Percentiles rank a stretch among this genome's conserved stretches.
phyloP scores from a whole-genome alignment of 495 filamentous ascomycete genomes.

The Penicillium flavigenum region DNA sequence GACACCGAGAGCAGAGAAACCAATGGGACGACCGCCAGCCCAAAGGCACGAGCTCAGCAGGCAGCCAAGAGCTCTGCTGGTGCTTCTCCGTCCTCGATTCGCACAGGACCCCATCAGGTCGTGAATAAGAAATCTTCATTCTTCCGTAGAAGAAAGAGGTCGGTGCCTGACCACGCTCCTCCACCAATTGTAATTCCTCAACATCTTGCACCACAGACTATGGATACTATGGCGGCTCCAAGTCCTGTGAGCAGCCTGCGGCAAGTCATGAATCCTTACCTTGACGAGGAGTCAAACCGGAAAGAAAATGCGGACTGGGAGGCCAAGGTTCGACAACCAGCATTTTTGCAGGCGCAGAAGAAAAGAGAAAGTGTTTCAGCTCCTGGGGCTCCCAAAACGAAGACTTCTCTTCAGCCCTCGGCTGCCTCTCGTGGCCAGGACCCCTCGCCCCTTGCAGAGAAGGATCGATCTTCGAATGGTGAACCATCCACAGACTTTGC shows the following conservation, averaged over 20 bases:
- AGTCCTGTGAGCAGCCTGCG: slow-evolving; percentile 89
- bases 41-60: slow-evolving; percentile 29
- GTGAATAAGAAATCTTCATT: slow-evolving; percentile 93
- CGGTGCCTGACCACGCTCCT: slow-evolving; percentile 57
- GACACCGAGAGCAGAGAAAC: slow-evolving; percentile 32
- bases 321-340: slow-evolving; percentile 20
- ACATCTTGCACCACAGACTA: slow-evolving; percentile 28
- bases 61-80: slow-evolving; percentile 27
- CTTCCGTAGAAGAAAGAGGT: slow-evolving; percentile 91
- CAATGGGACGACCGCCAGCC: slow-evolving; percentile 18
- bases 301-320: slow-evolving; percentile 28
- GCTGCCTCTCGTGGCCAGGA: slow-evolving; percentile 33
- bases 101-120: slow-evolving; percentile 49
- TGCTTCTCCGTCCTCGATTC: slow-evolving; percentile 37
- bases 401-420: slow-evolving; percentile 31
- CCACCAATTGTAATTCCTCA: slow-evolving; percentile 49
- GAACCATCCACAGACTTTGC: slow-evolving; percentile 23
- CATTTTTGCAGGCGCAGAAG: slow-evolving; percentile 24
- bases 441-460: slow-evolving; percentile 52
- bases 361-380: slow-evolving; percentile 30
- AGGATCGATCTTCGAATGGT: slow-evolving; percentile 35
- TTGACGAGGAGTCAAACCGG: slow-evolving; percentile 39
- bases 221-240: slow-evolving; percentile 41
- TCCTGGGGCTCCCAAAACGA: slow-evolving; percentile 23
- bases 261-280: slow-evolving; percentile 86